These are phyloP conservation scores for Penicillium paneum DNA, from an alignment of 2,329 filamentous ascomycete species.

Conservation along the genomic window DNA sequence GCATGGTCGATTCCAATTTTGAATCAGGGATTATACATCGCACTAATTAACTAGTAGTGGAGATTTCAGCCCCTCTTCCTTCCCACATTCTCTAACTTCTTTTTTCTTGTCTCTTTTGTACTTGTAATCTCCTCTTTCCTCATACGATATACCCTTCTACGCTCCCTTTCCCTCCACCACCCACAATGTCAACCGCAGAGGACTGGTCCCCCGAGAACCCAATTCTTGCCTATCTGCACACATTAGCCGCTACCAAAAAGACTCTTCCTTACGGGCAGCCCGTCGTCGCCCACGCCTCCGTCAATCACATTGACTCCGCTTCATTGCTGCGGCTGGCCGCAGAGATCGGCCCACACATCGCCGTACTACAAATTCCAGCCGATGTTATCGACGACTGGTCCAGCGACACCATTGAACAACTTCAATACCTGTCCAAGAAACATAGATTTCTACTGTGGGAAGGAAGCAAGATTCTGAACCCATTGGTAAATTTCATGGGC, in stretches of 20 bases:
- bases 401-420: slow-evolving; percentile 50
- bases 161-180: not conserved
- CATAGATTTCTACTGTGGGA: slow-evolving; percentile 44
- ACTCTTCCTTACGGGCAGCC: slow-evolving; percentile 39
- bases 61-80: slow-evolving; percentile 18
- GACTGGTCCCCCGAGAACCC: slow-evolving; percentile 30
- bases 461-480: slow-evolving; percentile 39
- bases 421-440: slow-evolving; percentile 35
- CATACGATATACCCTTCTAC: not conserved
- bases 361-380: slow-evolving; percentile 59
- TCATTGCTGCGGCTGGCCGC: slow-evolving; percentile 56
- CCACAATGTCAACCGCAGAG: slow-evolving; percentile 19
- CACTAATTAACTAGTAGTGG: slow-evolving; percentile 20
- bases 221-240: slow-evolving; percentile 38
- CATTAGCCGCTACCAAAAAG: slow-evolving; percentile 33
- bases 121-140: not conserved
- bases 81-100: slow-evolving; percentile 5
- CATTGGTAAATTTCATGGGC: slow-evolving; percentile 33
- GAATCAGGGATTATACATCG: slow-evolving; percentile 15
- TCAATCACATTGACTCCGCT: slow-evolving; percentile 56
- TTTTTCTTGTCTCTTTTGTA: slow-evolving; percentile 1
- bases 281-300: slow-evolving; percentile 51
- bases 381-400: slow-evolving; percentile 62
- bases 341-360: slow-evolving; percentile 59
- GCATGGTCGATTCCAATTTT: slow-evolving; percentile 8